Evolutionary conservation across 2,329 filamentous ascomycete species (phyloP), one percentile per base, ranked within the genome.

Genomic region (Stylonectria norvegica): DNA sequence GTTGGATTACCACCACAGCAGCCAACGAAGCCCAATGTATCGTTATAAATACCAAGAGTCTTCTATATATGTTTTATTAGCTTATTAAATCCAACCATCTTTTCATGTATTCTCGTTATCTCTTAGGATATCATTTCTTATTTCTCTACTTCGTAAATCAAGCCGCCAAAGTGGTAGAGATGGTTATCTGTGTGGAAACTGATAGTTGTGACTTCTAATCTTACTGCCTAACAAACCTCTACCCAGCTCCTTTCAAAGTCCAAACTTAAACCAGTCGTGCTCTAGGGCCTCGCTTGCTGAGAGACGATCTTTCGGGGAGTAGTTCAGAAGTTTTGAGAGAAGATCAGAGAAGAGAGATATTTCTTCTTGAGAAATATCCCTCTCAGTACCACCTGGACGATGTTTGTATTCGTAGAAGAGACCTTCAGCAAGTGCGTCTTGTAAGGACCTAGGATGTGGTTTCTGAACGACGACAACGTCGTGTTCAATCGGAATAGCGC

Each of bases 391-490:
- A 15, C 27, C 27, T 10, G 8, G 8, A 30, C 9, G 14, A 14
- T 15, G 8, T 19, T 17, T 29, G 20, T 18, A n/a, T 12, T 39
- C n/a, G 9, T 39, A 37, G 34, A 31, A 42, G 2, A 53, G 27
- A 1, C 46, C 42, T 8, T 33, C 15, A 5, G 31, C 29, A 11
- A 55, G 31, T 7, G 32, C 36, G 5, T 55, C 52, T 5, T 33
- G 30, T 3, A 55, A 18, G 3, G 50, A 52, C 23, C 38, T 29
- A 14, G 15, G 19, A 17, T 17, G 14, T 17, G 28, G 19, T 10
- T 25, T 25, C 20, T 33, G 22, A 8, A 25, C 8, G 12, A 8
- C 22, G 7, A 25, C 22, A 25, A 12, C 18, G 29, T 34, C 20
- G 18, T 30, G 16, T 28, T 49, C 32, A 27, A 36, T 36, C 12